Evolutionary conservation across 192 early-diverging fungal species (phyloP), one percentile per base, ranked within the genome.

Genomic region (Backusella mclennaniae): DNA sequence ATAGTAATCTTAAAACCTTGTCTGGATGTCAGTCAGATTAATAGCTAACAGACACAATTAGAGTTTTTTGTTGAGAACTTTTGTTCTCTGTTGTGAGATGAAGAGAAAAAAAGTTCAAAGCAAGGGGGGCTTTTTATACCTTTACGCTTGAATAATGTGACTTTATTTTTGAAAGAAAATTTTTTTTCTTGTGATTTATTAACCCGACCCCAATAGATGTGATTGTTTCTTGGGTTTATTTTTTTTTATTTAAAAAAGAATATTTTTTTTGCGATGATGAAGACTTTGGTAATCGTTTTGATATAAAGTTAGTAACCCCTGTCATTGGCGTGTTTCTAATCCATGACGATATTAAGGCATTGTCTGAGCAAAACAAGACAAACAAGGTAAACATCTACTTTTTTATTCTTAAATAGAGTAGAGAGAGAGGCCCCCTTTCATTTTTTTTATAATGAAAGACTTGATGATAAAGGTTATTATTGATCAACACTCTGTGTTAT

Each of bases 401-500:
- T 23, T n/a, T 35, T 2, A 36, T 69, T 12, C 15, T 36, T 69
- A 36, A 3, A 11, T 69, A 71, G 26, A 31, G 41, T 33, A 33
- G 8, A 23, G n/a, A 39, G 26, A 44, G 41, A 44, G 29, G 46
- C 19, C 17, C 0, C 42, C 46, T 49, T 49, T 49, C 46, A 49
- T 49, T 19, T 4, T 4, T 5, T 19, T 44, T 41, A 33, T 33
- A 33, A 15, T 49, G 46, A 49, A 31, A 17, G 41, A 71, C 14
- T 71, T 71, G 70, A 71, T 71, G 70, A 71, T 49, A 71, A 71
- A 56, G 56, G 26, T 19, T 49, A 44, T 35, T 71, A 71, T 71
- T 71, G 70, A 71, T 46, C 29, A 49, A 71, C 70, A 71, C 35
- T 35, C 70, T 71, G 70, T 71, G 70, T 71, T 71, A 26, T 49